Conservation (phyloP, 169 alveolate species). For the Plasmodium vinckei region DNA sequence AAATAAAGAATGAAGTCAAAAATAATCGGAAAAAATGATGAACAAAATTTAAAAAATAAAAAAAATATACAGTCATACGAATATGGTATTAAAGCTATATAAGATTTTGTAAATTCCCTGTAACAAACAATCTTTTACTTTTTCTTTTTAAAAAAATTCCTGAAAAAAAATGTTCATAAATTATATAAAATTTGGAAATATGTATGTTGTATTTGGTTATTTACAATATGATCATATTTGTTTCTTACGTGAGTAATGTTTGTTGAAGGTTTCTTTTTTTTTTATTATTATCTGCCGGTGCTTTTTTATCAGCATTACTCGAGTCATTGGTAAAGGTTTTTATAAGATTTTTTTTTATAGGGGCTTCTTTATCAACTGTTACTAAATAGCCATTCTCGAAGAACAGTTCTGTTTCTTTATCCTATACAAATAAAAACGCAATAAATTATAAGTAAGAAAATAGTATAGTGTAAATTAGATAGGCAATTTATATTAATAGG, state of each 20-base stretch:
- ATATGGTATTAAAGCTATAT: no score
- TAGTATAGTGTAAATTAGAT: not conserved
- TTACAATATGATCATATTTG: not conserved
- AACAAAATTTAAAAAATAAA: no score
- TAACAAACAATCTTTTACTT: not conserved
- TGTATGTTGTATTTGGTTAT: no score
- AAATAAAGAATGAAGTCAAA: no score
- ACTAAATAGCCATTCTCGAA: slow-evolving; percentile 72
- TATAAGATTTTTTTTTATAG: not conserved
- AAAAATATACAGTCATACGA: no score
- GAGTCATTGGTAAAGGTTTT: not conserved
- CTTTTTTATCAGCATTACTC: slow-evolving; percentile 2
- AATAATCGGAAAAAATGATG: no score
- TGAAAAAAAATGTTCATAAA: not conserved
- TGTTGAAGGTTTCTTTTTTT: slow-evolving; percentile 31
- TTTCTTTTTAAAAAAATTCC: slow-evolving; percentile 56
- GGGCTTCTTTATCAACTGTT: slow-evolving; percentile 26
- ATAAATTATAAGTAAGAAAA: not conserved
- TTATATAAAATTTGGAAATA: not conserved
- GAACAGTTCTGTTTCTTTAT: slow-evolving; percentile 33
- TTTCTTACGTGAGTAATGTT: slow-evolving; percentile 52
- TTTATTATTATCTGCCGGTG: slow-evolving; percentile 9
- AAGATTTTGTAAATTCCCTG: not conserved
- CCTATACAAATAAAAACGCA: not conserved
- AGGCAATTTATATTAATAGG: not conserved